Evolutionary conservation across 257 asterid genomes (phyloP).

Genomic region (Galeopsis tetrahit): DNA sequence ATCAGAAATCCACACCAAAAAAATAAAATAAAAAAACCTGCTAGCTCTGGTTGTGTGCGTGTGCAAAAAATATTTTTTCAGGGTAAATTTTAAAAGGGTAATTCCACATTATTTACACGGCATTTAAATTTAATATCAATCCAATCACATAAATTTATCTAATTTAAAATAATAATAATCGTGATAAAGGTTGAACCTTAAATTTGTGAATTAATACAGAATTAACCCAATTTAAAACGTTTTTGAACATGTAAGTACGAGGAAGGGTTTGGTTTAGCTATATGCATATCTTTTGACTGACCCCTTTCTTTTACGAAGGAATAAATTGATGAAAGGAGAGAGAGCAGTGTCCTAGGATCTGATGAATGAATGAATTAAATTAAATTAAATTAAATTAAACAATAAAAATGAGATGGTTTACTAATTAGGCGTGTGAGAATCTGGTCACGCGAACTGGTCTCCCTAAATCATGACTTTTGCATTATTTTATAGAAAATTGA

Average conservation of each 20-base stretch:
- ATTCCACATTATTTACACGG: too few species aligned
- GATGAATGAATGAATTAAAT: constrained; percentile 18
- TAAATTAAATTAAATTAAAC: constrained; percentile 16
- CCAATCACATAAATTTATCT: too few species aligned
- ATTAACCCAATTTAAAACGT: too few species aligned
- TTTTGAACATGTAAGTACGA: constrained; percentile 8
- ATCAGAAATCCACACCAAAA: too few species aligned
- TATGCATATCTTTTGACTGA: constrained; percentile 9
- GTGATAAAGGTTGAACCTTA: too few species aligned
- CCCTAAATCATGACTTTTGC: constrained; percentile 50
- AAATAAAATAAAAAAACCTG: too few species aligned
- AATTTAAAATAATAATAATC: too few species aligned
- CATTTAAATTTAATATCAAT: too few species aligned
- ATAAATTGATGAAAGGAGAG: constrained; percentile 16
- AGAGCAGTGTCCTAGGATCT: constrained; percentile 47
- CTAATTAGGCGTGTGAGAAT: constrained; percentile 55
- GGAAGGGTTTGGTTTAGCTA: not conserved
- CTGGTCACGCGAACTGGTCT: constrained; percentile 61
- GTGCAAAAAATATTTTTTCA: too few species aligned
- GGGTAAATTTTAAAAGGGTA: too few species aligned
- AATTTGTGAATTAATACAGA: too few species aligned
- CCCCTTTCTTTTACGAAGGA: constrained; percentile 17
- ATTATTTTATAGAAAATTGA: constrained; percentile 3
- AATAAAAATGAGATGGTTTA: constrained; percentile 23
- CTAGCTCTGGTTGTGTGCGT: too few species aligned